These are phyloP conservation scores for Eimeria sp. DNA, from an alignment of 169 alveolate genomes.

Conservation along the genomic window DNA sequence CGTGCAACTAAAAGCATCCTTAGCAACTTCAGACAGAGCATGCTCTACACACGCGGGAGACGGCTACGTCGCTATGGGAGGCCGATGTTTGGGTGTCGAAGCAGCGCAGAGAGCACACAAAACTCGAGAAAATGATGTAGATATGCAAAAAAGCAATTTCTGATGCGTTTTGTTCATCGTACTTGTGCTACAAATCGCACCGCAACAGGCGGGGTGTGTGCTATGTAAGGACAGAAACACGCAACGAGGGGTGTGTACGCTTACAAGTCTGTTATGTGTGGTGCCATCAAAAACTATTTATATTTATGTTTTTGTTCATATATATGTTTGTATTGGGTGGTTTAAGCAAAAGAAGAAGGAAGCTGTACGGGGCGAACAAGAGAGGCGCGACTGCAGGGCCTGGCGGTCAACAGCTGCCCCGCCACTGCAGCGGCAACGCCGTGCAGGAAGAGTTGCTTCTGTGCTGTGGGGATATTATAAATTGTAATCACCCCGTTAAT, in stretches of 20 bases:
- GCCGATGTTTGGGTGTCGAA: neutral
- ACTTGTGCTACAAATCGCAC: conserved; percentile 7
- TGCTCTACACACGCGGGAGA: neutral
- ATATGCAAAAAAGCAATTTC: neutral
- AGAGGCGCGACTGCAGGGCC: conserved; percentile 62
- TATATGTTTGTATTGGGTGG: neutral
- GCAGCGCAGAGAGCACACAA: neutral
- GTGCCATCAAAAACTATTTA: neutral
- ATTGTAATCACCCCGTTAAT: neutral
- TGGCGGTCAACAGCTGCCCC: conserved; percentile 58
- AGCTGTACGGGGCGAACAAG: conserved; percentile 25
- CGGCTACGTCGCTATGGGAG: neutral
- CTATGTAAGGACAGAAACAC: neutral
- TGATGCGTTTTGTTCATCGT: neutral
- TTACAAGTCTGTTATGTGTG: neutral
- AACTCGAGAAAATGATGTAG: neutral
- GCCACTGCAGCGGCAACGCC: conserved; percentile 62
- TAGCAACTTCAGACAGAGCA: neutral
- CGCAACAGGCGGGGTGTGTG: conserved; percentile 39
- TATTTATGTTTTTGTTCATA: neutral
- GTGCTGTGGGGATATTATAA: conserved; percentile 39
- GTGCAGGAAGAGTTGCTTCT: conserved; percentile 27
- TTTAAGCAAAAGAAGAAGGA: neutral
- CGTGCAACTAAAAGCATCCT: neutral
- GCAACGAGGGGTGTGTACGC: neutral